Conservation (phyloP, 2,329 filamentous ascomycete genomes). For the Pseudogymnoascus verrucosus region DNA sequence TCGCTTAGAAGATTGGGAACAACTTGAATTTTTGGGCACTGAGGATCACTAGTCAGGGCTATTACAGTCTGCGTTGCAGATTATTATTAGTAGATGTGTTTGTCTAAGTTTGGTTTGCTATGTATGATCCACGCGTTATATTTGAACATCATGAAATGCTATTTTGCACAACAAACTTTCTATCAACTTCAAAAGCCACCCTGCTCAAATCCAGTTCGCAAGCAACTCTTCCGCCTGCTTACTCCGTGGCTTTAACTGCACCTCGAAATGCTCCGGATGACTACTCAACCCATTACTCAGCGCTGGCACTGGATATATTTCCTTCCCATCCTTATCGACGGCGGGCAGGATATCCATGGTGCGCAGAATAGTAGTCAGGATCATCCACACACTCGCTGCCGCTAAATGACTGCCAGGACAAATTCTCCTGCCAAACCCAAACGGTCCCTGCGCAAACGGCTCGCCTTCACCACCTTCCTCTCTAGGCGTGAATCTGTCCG, state of each 20-base stretch:
- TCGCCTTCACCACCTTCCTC: slow-evolving; percentile 34
- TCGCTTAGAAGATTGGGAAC: background rate
- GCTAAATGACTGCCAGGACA: slow-evolving; percentile 44
- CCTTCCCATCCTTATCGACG: slow-evolving; percentile 28
- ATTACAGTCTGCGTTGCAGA: too few species aligned
- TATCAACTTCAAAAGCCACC: background rate
- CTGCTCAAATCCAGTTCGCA: background rate
- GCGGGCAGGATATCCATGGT: slow-evolving; percentile 29
- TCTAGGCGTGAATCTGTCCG: slow-evolving; percentile 34
- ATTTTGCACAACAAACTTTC: background rate
- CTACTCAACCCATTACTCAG: slow-evolving; percentile 12
- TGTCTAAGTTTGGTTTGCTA: too few species aligned
- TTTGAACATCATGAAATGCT: background rate
- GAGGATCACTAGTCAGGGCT: too few species aligned
- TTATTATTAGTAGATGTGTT: too few species aligned
- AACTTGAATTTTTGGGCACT: background rate
- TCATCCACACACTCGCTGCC: slow-evolving; percentile 34
- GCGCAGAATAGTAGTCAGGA: slow-evolving; percentile 32
- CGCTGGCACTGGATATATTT: slow-evolving; percentile 24
- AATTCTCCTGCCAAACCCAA: slow-evolving; percentile 46
- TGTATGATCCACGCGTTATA: background rate
- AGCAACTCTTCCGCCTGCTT: slow-evolving; percentile 2
- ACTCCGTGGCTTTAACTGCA: background rate
- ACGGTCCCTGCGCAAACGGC: slow-evolving; percentile 38
- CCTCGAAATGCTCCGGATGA: slow-evolving; percentile 1